Base-by-base conservation (phyloP, 78 protist species). In the Chrysochromulina parva region DNA sequence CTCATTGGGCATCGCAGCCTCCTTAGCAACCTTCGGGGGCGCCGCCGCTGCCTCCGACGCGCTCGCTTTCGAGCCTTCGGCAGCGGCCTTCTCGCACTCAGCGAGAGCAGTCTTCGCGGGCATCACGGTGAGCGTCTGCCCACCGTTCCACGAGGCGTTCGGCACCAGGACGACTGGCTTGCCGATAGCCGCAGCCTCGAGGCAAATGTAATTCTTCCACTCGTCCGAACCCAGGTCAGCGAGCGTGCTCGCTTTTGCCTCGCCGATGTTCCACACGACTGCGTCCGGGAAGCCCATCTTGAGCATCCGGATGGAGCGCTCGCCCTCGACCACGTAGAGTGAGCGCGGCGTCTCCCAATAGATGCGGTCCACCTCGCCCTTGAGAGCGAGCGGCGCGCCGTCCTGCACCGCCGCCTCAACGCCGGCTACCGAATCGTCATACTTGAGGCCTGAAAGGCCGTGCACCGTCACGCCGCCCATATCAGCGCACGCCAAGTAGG, bases 351-450 rank as follows among this genome's bases (percentile, higher is more conserved):
- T 6, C 47, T 1, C 55, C 4, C 20, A 13, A 62, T 78, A 78
- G 57, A 78, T 57, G 84, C 84, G 84, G n/a, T 74, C 84, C 57
- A 74, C 84, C 84, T 74, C 84, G 84, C 84, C 84, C 14, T 0
- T 22, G 84, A 74, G 3, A 3, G 55, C 2, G 38, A 74, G 28
- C 13, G 54, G 58, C 26, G 3, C 84, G 24, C 4, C n/a, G 14
- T 66, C 73, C 1, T 14, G 24, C 26, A 24, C 47, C 24, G 24
- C 14, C 38, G 26, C 11, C n/a, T 9, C 9, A 11, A 7, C 9
- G 2, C 73, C 73, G 47, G 3, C 38, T 6, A 7, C 38, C 11
- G 38, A 66, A 38, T 66, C 73, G 47, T 66, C 73, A 19, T 26
- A 66, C 38, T 26, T 24, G 47, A 66, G 19, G n/a, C 73, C 73